These are phyloP conservation scores for Exserohilum rostratum DNA, from an alignment of 2,329 filamentous ascomycete genomes.

Conservation along the genomic window DNA sequence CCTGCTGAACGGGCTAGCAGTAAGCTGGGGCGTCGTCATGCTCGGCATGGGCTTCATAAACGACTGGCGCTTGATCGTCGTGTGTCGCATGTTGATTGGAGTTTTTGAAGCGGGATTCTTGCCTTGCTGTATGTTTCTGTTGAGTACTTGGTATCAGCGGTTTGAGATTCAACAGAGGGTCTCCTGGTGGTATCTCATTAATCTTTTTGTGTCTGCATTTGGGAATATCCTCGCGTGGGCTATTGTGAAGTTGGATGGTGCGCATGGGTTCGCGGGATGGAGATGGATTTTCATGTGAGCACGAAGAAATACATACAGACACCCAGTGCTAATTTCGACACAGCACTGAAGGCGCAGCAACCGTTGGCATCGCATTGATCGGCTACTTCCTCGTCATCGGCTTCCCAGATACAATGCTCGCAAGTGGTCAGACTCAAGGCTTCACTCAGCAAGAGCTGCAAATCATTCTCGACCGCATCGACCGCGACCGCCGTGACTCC, in stretches of 20 bases:
- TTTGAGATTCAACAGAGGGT: slow-evolving; percentile 30
- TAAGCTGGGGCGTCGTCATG: slow-evolving; percentile 23
- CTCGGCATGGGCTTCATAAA: slow-evolving; percentile 28
- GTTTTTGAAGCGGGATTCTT: slow-evolving; percentile 28
- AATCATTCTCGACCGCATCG: slow-evolving; percentile 34
- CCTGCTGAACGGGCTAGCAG: slow-evolving; percentile 36
- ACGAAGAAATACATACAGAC: background rate
- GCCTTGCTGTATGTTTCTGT: slow-evolving; percentile 25
- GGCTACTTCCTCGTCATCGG: slow-evolving; percentile 28
- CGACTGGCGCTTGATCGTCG: slow-evolving; percentile 20
- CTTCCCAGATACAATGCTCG: slow-evolving; percentile 12
- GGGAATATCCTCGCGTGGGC: slow-evolving; percentile 41
- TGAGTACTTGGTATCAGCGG: slow-evolving; percentile 27
- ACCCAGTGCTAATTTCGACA: background rate
- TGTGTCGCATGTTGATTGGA: slow-evolving; percentile 22
- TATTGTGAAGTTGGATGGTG: slow-evolving; percentile 35
- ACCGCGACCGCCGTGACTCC: slow-evolving; percentile 46
- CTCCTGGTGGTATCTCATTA: slow-evolving; percentile 29
- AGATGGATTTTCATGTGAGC: slow-evolving; percentile 32
- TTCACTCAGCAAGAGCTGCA: slow-evolving; percentile 25
- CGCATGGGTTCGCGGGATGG: slow-evolving; percentile 38
- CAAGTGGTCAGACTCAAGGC: slow-evolving; percentile 13
- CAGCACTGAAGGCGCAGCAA: slow-evolving; percentile 20
- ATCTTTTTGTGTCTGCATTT: slow-evolving; percentile 36
- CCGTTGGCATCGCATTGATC: slow-evolving; percentile 17